Conservation (phyloP, 148 eudicot species). For the Rhododendron mucronatum region DNA sequence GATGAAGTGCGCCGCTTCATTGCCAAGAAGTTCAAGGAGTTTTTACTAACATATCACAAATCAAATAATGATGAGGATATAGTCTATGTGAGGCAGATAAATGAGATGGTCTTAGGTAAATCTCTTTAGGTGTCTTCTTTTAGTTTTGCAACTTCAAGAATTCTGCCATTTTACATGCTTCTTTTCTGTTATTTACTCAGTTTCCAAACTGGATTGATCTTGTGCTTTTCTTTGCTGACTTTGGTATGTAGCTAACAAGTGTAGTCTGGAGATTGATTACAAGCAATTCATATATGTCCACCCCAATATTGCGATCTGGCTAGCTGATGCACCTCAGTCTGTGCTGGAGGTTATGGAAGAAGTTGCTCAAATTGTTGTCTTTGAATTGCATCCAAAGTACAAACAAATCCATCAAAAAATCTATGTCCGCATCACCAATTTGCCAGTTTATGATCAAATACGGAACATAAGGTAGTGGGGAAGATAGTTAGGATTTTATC, state of each 20-base stretch:
- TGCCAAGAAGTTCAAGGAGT: slow-evolving; percentile 83
- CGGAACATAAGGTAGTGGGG: slow-evolving; percentile 76
- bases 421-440: slow-evolving; percentile 79
- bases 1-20: slow-evolving; percentile 97
- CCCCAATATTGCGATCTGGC: slow-evolving; percentile 97
- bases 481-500: not conserved
- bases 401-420: slow-evolving; percentile 83
- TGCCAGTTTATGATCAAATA: slow-evolving; percentile 94
- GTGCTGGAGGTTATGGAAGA: slow-evolving; percentile 99
- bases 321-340: slow-evolving; percentile 97
- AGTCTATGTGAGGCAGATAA: slow-evolving; percentile 72
- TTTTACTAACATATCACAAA: slow-evolving; percentile 65
- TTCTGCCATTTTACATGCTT: not conserved
- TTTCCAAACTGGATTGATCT: not conserved
- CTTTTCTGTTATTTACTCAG: not conserved
- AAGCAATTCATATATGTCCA: slow-evolving; percentile 79
- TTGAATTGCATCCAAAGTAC: slow-evolving; percentile 80
- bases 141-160: not conserved
- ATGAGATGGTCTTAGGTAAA: slow-evolving; percentile 92
- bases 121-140: not conserved
- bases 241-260: slow-evolving; percentile 67
- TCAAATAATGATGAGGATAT: slow-evolving; percentile 60
- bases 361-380: slow-evolving; percentile 81
- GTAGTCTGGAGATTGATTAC: slow-evolving; percentile 95
- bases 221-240: slow-evolving; percentile 2